Conservation (phyloP, 1,284 basidiomycete genomes). For the Gymnopus androsaceus region DNA sequence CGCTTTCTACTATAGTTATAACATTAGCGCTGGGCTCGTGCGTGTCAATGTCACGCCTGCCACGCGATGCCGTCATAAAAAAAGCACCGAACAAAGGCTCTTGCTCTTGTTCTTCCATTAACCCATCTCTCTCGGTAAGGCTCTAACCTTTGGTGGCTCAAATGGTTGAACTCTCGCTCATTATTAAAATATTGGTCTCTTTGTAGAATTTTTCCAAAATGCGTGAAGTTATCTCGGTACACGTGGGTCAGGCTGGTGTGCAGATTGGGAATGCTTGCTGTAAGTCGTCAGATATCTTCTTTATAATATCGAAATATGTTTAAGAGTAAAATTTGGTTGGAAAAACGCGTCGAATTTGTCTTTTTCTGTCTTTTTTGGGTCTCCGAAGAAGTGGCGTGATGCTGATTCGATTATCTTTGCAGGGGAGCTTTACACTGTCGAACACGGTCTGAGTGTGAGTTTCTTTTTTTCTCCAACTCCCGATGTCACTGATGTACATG, state of each 20-base stretch:
- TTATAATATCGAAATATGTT: slow-evolving; percentile 17
- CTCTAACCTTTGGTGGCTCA: not conserved
- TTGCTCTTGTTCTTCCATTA: slow-evolving; percentile 11
- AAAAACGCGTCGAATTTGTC: slow-evolving; percentile 30
- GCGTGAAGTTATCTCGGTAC: slow-evolving; percentile 94
- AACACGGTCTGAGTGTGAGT: slow-evolving; percentile 94
- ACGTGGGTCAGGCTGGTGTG: slow-evolving; percentile 95
- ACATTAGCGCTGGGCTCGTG: too few relatives aligned
- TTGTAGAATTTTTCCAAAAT: slow-evolving; percentile 37
- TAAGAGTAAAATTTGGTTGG: not conserved
- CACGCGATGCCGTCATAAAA: too few relatives aligned
- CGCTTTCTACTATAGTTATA: too few relatives aligned
- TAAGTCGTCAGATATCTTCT: slow-evolving; percentile 46
- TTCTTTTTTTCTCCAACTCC: slow-evolving; percentile 13
- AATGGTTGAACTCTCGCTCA: not conserved
- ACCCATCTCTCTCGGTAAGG: slow-evolving; percentile 10
- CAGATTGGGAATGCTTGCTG: slow-evolving; percentile 97
- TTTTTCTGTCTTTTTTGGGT: not conserved
- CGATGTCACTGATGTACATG: slow-evolving; percentile 11
- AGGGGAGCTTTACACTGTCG: slow-evolving; percentile 88
- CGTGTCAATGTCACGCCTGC: too few relatives aligned
- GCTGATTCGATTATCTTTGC: slow-evolving; percentile 26
- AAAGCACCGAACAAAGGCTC: too few relatives aligned
- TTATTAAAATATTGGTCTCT: not conserved
- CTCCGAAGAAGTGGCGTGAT: slow-evolving; percentile 18